These are phyloP conservation scores for Sporothrix protearum DNA, from an alignment of 2,329 filamentous ascomycete species.

Conservation along the genomic window DNA sequence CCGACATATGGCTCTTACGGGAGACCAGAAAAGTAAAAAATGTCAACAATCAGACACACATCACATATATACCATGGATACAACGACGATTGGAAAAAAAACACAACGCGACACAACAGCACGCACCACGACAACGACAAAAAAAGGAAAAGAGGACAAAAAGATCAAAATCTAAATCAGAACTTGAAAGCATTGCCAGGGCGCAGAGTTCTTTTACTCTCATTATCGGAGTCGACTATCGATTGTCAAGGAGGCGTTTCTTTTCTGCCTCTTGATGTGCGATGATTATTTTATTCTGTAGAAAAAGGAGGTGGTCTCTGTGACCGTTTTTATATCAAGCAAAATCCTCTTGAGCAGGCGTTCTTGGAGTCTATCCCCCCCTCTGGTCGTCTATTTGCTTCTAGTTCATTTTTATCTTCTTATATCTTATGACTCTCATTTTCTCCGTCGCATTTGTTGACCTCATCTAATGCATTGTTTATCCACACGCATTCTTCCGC, in stretches of 20 bases:
- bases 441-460: not conserved
- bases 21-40: not conserved
- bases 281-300: not conserved
- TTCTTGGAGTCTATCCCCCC: constrained; percentile 24
- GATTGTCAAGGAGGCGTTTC: not conserved
- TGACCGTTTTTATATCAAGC: constrained; percentile 14
- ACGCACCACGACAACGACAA: not conserved
- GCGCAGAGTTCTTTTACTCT: constrained; percentile 8
- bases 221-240: not conserved
- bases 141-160: not conserved
- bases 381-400: constrained; percentile 4
- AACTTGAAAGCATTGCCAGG: constrained; percentile 20
- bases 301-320: constrained; percentile 17
- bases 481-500: too few relatives aligned
- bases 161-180: constrained; percentile 7
- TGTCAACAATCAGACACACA: not conserved
- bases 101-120: not conserved
- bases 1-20: not conserved
- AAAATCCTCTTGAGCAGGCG: constrained; percentile 18
- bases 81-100: not conserved
- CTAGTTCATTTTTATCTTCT: not conserved
- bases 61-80: constrained; percentile 6
- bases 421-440: not conserved
- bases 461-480: too few relatives aligned
- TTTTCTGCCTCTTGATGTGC: not conserved